Evolutionary conservation across 768 basidiomycete genomes (phyloP), one percentile per base, ranked within the genome.

Genomic region (Ramaria sp.): DNA sequence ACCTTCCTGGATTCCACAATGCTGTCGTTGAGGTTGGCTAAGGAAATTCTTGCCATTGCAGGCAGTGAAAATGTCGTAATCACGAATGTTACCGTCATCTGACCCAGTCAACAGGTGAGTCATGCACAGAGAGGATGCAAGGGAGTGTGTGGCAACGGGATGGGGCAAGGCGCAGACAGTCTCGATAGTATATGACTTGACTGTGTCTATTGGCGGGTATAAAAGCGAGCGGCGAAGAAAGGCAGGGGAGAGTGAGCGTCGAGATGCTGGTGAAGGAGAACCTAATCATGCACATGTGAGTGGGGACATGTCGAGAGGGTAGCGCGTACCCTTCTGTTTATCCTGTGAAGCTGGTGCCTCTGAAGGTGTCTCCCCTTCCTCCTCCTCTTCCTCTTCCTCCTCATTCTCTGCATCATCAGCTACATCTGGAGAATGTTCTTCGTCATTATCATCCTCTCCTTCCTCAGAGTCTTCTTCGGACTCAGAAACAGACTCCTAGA

Each of bases 111-210:
- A 67, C 20, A 96, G 72, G 64, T 93, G 89, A 18, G 87, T 81
- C 78, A 94, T 81, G 68, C 93, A 95, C 25, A 78, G 68, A 0
- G 91, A 92, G 3, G 86, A 75, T 9, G 92, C 87, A 12, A 97
- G 78, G n/a, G 87, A 77, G 67, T 96, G 88, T 0, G 88, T 91
- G 3, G 91, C 82, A 3, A 79, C 81, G 3, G 91, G 91, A 59
- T 94, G 88, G 1, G 94, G 89, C 54, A 97, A 79, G 18, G 91
- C 91, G 58, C 87, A 90, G 57, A 95, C 81, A 16, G 93, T 92
- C 69, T 95, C 93, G 5, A 96, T 83, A 6, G 85, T 83, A 65
- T 83, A 90, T 0, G 88, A 77, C 28, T 81, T 75, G n/a, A 66
- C 63, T 9, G 28, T 8, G 15, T 15, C 34, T 16, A 42, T 34